Percentiles rank a stretch among this genome's conserved stretches.
Conservation (phyloP, 768 basidiomycete species). For the Mycena indigotica region DNA sequence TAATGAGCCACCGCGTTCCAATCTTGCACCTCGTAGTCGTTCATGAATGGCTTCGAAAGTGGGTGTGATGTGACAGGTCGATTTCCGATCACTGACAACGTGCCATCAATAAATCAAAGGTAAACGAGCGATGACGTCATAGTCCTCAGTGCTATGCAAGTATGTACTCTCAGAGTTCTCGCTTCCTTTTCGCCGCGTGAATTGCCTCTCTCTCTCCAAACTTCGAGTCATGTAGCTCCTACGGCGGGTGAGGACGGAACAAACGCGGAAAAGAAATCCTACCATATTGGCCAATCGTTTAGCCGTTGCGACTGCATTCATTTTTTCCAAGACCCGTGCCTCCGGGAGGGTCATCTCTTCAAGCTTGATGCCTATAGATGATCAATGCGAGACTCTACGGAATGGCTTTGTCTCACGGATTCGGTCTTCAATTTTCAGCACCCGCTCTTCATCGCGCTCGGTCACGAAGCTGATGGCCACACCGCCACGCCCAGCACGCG, state of each 20-base stretch:
- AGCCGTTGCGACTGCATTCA: constrained; percentile 90
- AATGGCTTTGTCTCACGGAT: constrained; percentile 61
- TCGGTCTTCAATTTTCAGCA: constrained; percentile 80
- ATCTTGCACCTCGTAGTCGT: constrained; percentile 31
- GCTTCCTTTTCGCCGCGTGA: constrained; percentile 63
- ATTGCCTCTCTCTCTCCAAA: constrained; percentile 90
- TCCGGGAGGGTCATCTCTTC: constrained; percentile 78
- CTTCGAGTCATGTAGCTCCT: constrained; percentile 85
- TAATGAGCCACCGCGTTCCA: constrained; percentile 35
- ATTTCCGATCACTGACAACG: no score
- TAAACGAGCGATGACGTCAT: background rate
- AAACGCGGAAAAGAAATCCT: constrained; percentile 22
- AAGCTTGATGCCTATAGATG: constrained; percentile 65
- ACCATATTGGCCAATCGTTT: constrained; percentile 95
- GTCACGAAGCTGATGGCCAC: constrained; percentile 94
- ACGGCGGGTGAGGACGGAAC: constrained; percentile 6
- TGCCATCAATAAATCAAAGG: no score
- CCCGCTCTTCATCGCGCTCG: constrained; percentile 85
- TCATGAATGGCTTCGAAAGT: constrained; percentile 13
- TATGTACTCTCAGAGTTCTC: no score
- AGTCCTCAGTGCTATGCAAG: no score
- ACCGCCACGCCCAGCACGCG: constrained; percentile 87
- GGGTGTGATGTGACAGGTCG: no score
- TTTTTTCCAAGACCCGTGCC: constrained; percentile 74
- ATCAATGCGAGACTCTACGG: constrained; percentile 6